A percentile compares a stretch with the other conserved stretches of the same genome.
phyloP scores from a whole-genome alignment of 2,329 filamentous ascomycete genomes.

The Aspergillus bombycis region DNA sequence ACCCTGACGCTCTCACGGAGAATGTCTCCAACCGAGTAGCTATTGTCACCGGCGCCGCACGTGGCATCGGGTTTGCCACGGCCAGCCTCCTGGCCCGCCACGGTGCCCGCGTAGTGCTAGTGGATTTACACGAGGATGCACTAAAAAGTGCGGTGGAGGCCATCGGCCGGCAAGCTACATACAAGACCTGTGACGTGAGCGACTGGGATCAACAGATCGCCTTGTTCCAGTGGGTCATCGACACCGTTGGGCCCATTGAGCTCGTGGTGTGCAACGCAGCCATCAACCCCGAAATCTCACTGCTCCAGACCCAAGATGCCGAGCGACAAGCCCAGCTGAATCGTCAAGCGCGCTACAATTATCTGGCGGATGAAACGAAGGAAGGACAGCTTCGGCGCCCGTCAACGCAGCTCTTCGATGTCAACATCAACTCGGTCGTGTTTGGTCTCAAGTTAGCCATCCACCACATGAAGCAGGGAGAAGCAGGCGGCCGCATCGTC shows the following conservation, averaged over 20 bases:
- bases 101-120: slow-evolving; percentile 24
- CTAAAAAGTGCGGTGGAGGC: slow-evolving; percentile 16
- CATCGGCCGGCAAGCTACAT: slow-evolving; percentile 15
- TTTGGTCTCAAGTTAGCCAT: slow-evolving; percentile 23
- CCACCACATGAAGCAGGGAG: slow-evolving; percentile 20
- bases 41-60: slow-evolving; percentile 26
- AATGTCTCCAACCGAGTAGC: slow-evolving; percentile 13
- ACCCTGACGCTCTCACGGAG: not conserved
- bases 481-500: slow-evolving; percentile 19
- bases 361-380: slow-evolving; percentile 18
- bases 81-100: slow-evolving; percentile 21
- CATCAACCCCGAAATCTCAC: slow-evolving; percentile 23
- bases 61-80: slow-evolving; percentile 25
- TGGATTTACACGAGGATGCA: slow-evolving; percentile 20
- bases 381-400: slow-evolving; percentile 9
- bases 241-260: slow-evolving; percentile 15
- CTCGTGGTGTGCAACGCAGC: slow-evolving; percentile 23
- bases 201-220: slow-evolving; percentile 22
- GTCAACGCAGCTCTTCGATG: slow-evolving; percentile 13
- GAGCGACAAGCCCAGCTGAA: slow-evolving; percentile 16
- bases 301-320: slow-evolving; percentile 12
- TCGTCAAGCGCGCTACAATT: slow-evolving; percentile 16
- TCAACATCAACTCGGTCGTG: slow-evolving; percentile 19
- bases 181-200: slow-evolving; percentile 23
- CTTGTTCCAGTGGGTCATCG: slow-evolving; percentile 17